Base-by-base conservation (phyloP, 805 yeast species). In the Saccharomyces mikatae region DNA sequence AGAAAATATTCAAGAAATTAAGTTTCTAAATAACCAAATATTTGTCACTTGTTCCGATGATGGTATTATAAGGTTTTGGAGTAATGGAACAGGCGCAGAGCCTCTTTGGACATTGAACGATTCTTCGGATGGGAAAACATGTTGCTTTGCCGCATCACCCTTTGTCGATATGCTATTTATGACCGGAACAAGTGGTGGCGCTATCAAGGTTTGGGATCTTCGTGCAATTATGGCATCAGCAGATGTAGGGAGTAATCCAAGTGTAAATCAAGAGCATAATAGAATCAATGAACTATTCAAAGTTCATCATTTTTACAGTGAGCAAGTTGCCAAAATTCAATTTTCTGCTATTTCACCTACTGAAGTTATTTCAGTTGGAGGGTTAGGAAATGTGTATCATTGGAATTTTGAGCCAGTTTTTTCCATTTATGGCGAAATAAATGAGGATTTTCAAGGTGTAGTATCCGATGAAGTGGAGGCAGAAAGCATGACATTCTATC, bases 381-480 rank as follows among this genome's bases (percentile, higher is more conserved):
- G 55, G 2, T 51, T 59, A 10, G 73, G 73, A 14, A 65, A 63
- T 46, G 65, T 69, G 8, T 68, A 66, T 52, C 71, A 67, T 27
- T 69, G 73, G 73, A 65, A 66, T 54, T 30, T 63, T 17, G 76
- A 72, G 54, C 71, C 58, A 32, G 65, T 65, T 32, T 69, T 66
- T 27, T 74, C 74, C 28, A 79, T 73, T 24, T 76, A 74, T 27
- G 75, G 68, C 3, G 54, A 36, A 17, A 36, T 21, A n/a, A 17
- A 17, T 36, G 44, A 36, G 44, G 44, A 48, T 11, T 22, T 26
- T 9, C 54, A 52, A 51, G 28, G 49, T 21, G 10, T 32, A 4
- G 22, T 31, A 17, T 14, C 54, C 13, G 50, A 41, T 17, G 53
- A 57, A 26, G 26, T 48, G 6, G 50, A 52, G 21, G 49, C 32